A percentile compares a stretch with the other conserved stretches of the same genome.
Conservation (phyloP, 805 yeast genomes). For the Candida gorgasii region DNA sequence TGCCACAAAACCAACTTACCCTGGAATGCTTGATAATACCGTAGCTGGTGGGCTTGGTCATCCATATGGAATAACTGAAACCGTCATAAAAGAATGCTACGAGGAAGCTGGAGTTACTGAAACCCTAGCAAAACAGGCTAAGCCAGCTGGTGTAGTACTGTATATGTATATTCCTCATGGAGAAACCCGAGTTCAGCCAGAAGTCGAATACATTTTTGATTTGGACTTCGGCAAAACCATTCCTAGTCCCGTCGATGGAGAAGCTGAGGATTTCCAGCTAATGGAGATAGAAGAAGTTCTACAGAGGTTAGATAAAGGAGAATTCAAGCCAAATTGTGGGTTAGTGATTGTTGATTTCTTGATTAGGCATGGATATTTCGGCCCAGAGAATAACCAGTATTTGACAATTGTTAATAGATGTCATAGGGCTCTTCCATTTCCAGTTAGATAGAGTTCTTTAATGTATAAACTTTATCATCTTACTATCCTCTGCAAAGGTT, state of each 20-base stretch:
- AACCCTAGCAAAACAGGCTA: slow-evolving; percentile 46
- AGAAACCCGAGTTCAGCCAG: slow-evolving; percentile 76
- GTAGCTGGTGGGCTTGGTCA: slow-evolving; percentile 94
- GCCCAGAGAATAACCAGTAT: slow-evolving; percentile 68
- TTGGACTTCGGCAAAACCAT: slow-evolving; percentile 48
- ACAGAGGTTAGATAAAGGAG: slow-evolving; percentile 48
- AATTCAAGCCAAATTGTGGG: slow-evolving; percentile 91
- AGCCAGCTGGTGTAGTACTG: slow-evolving; percentile 65
- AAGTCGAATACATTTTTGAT: slow-evolving; percentile 81
- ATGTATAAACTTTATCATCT: no score
- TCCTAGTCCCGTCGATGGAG: slow-evolving; percentile 57
- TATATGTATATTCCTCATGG: slow-evolving; percentile 54
- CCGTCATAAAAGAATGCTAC: slow-evolving; percentile 78
- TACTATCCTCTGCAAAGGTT: no score
- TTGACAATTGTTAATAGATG: slow-evolving; percentile 56
- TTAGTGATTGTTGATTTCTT: slow-evolving; percentile 78
- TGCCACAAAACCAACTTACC: slow-evolving; percentile 77
- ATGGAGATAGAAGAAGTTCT: slow-evolving; percentile 61
- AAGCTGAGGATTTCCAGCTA: slow-evolving; percentile 68
- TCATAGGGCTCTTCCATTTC: slow-evolving; percentile 75
- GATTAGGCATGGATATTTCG: slow-evolving; percentile 77
- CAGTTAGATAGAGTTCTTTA: slow-evolving; percentile 39
- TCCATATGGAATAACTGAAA: slow-evolving; percentile 73
- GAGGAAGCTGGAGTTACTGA: slow-evolving; percentile 86
- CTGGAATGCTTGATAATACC: slow-evolving; percentile 88